phyloP scores from a whole-genome alignment of 1,139 yeast genomes.

The Lodderomyces parapsilosis region DNA sequence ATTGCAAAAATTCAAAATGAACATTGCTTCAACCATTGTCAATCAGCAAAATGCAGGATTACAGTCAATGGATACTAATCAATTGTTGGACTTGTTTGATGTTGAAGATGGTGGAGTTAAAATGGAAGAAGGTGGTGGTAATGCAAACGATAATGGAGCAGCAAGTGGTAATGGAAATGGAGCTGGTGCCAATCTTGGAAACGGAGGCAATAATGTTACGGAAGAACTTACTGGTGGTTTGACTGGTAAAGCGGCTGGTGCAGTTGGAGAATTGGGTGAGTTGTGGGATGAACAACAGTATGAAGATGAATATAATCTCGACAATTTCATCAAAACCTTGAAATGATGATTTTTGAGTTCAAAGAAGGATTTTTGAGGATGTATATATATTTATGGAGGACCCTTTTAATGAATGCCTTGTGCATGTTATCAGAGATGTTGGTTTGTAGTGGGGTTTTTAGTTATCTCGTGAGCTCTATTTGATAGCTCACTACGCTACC shows the following conservation, averaged over 20 bases:
- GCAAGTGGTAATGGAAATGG: constrained; percentile 30
- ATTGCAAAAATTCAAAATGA: constrained; percentile 93
- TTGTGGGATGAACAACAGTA: constrained; percentile 96
- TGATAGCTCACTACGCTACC: not conserved
- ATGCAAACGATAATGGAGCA: constrained; percentile 15
- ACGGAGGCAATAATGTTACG: constrained; percentile 22
- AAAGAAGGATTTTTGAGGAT: not conserved
- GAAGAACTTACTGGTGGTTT: constrained; percentile 64
- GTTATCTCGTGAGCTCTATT: not conserved
- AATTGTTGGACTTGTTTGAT: constrained; percentile 85
- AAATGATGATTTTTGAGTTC: constrained; percentile 22
- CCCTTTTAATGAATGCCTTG: not conserved
- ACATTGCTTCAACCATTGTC: constrained; percentile 92
- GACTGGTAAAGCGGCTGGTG: constrained; percentile 63
- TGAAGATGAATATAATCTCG: constrained; percentile 94
- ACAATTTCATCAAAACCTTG: constrained; percentile 82
- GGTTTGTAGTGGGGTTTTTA: not conserved
- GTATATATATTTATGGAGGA: not conserved
- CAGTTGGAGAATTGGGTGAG: constrained; percentile 87
- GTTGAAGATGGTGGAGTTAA: constrained; percentile 57
- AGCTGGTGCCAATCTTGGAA: constrained; percentile 20
- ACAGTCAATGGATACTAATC: constrained; percentile 95
- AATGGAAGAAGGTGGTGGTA: constrained; percentile 15
- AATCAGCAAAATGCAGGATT: constrained; percentile 96
- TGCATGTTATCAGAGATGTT: not conserved